Evolutionary conservation across 1,284 basidiomycete species (phyloP).

Genomic region (Boletus mariae): DNA sequence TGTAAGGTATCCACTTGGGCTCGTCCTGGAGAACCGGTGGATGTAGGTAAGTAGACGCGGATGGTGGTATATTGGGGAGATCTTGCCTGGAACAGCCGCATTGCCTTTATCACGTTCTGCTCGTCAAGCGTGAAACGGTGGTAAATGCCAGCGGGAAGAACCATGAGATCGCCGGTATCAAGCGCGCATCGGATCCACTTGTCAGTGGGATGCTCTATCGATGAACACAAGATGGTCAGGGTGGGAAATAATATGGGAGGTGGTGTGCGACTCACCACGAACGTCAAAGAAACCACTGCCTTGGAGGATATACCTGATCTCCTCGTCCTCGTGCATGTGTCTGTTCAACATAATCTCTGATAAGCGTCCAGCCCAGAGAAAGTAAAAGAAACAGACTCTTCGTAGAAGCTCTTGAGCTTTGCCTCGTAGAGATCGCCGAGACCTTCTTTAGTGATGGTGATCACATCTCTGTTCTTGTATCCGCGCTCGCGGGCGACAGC

Average conservation of each 20-base stretch:
- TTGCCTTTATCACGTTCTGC: constrained; percentile 62
- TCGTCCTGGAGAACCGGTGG: constrained; percentile 58
- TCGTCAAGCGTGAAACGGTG: constrained; percentile 84
- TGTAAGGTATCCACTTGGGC: constrained; percentile 81
- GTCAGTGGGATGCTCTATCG: constrained; percentile 50
- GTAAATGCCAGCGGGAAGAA: constrained; percentile 78
- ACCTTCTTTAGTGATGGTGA: constrained; percentile 70
- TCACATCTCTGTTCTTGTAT: constrained; percentile 77
- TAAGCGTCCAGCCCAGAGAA: neutral
- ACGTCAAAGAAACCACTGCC: constrained; percentile 87
- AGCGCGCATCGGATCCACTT: constrained; percentile 74
- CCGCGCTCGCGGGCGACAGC: constrained; percentile 58
- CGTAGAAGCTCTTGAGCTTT: constrained; percentile 67
- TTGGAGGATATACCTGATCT: constrained; percentile 80
- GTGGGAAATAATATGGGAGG: neutral
- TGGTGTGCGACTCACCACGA: constrained; percentile 47
- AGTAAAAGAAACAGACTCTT: neutral
- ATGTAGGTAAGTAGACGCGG: neutral
- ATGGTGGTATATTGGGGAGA: neutral
- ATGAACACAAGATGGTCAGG: neutral
- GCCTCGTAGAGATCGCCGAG: constrained; percentile 77
- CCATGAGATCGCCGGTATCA: constrained; percentile 67
- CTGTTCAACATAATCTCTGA: constrained; percentile 36
- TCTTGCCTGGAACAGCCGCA: constrained; percentile 74
- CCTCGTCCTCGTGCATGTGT: constrained; percentile 89